Conservation (phyloP, 179 eudicot species). For the Beta macrorhiza region DNA sequence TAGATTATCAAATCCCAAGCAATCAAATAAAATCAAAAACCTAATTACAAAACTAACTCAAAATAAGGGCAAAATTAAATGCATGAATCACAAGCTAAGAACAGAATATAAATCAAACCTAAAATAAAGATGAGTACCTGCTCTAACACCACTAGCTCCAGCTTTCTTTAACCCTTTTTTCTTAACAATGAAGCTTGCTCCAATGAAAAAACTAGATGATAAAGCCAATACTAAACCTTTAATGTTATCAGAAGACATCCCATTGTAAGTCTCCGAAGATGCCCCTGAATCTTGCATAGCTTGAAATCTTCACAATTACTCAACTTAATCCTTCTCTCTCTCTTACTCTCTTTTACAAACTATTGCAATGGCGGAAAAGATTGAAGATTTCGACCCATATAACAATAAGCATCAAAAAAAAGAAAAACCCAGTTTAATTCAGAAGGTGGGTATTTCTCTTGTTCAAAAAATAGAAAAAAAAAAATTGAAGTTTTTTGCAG, state of each 20-base stretch:
- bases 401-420: background rate
- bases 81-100: background rate
- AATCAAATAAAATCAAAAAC: background rate
- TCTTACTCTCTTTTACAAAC: background rate
- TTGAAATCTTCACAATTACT: background rate
- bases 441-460: background rate
- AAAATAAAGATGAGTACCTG: slow-evolving; percentile 30
- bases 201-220: slow-evolving; percentile 50
- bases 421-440: background rate
- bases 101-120: too few species aligned
- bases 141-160: slow-evolving; percentile 44
- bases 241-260: slow-evolving; percentile 51
- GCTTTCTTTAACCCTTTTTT: slow-evolving; percentile 50
- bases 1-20: background rate
- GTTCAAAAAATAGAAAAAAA: too few species aligned
- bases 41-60: background rate
- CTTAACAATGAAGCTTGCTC: slow-evolving; percentile 52
- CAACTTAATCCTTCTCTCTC: background rate
- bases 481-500: background rate
- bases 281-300: slow-evolving; percentile 30
- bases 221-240: slow-evolving; percentile 49
- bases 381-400: background rate
- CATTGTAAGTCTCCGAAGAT: slow-evolving; percentile 27
- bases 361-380: background rate
- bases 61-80: background rate